Evolutionary conservation across 495 filamentous ascomycete species (phyloP), one percentile per base, ranked within the genome.

Genomic region (Lepidopterella palustris): DNA sequence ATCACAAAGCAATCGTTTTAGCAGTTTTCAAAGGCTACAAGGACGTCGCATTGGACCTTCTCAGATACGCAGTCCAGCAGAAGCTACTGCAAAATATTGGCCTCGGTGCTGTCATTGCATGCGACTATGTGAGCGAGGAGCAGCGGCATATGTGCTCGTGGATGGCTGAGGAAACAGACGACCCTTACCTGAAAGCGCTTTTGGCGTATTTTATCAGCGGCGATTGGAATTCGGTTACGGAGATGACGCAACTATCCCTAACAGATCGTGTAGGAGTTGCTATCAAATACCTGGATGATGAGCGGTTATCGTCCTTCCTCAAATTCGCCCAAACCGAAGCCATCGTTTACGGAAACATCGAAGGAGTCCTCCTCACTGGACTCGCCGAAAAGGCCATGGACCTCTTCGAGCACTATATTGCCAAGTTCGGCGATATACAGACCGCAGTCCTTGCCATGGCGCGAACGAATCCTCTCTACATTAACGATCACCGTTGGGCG

Each of bases 131-230:
- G 20, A 72, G 69, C 45, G 68, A 72, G 27, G 74, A 70, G 40
- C 76, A 76, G 59, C 67, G 69, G n/a, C 61, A 72, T 21, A 66
- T 78, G 64, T 77, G 75, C 53, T 72, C 77, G 0, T 83, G 84
- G 61, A 85, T 89, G 68, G 80, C 80, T 25, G 80, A 81, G 42
- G 81, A 86, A 58, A 77, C 86, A 11, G 78, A 80, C 0, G 93
- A 98, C 64, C 89, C 91, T 0, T 97, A 96, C 67, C 81, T 93
- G 9, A 84, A 91, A 52, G 91, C 92, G 0, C 87, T 98, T 55
- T 87, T 96, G n/a, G 85, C 89, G n/a, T 84, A 90, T 53, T 90
- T 97, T 52, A 85, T 88, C 51, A 90, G 87, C 23, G 90, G 90
- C 6, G 82, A 95, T 69, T 97, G 93, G 93, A 76, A 82, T 26